Evolutionary conservation across 2,329 filamentous ascomycete species (phyloP).

Genomic region (Escovopsis weberi): DNA sequence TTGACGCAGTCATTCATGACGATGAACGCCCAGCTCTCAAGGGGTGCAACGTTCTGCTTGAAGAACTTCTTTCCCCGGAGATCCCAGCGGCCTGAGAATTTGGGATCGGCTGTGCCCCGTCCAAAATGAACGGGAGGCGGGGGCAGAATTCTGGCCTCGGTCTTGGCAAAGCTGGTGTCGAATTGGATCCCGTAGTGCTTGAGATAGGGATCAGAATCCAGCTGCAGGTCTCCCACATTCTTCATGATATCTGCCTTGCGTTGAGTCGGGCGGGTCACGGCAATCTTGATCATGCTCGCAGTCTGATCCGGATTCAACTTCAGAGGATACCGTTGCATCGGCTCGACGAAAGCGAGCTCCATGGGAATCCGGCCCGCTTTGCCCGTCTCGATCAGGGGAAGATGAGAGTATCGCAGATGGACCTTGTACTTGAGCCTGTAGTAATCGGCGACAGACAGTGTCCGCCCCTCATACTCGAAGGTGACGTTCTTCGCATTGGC

Average conservation of each 20-base stretch:
- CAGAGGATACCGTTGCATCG: slow-evolving; percentile 46
- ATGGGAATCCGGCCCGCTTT: slow-evolving; percentile 44
- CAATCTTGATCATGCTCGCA: slow-evolving; percentile 80
- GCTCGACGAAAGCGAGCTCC: slow-evolving; percentile 39
- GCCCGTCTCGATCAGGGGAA: slow-evolving; percentile 45
- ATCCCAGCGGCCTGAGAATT: slow-evolving; percentile 68
- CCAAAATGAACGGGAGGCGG: slow-evolving; percentile 60
- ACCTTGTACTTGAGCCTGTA: slow-evolving; percentile 41
- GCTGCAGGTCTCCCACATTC: slow-evolving; percentile 43
- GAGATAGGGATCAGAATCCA: slow-evolving; percentile 58
- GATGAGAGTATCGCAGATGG: slow-evolving; percentile 27
- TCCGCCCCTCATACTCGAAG: slow-evolving; percentile 38
- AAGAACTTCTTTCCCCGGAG: slow-evolving; percentile 66
- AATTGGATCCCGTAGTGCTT: slow-evolving; percentile 61
- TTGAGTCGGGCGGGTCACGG: slow-evolving; percentile 58
- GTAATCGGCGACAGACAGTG: slow-evolving; percentile 36
- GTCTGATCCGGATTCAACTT: slow-evolving; percentile 55
- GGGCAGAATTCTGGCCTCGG: slow-evolving; percentile 55
- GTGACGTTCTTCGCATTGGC: slow-evolving; percentile 35
- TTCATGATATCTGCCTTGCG: slow-evolving; percentile 51
- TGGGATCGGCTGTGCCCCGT: slow-evolving; percentile 42
- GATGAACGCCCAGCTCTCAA: slow-evolving; percentile 65
- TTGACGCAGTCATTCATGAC: slow-evolving; percentile 42
- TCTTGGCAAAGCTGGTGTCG: slow-evolving; percentile 45
- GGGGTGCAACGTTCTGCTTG: slow-evolving; percentile 41